Conservation (phyloP, 2,329 filamentous ascomycete species). For the Thermomyces lanuginosus region DNA sequence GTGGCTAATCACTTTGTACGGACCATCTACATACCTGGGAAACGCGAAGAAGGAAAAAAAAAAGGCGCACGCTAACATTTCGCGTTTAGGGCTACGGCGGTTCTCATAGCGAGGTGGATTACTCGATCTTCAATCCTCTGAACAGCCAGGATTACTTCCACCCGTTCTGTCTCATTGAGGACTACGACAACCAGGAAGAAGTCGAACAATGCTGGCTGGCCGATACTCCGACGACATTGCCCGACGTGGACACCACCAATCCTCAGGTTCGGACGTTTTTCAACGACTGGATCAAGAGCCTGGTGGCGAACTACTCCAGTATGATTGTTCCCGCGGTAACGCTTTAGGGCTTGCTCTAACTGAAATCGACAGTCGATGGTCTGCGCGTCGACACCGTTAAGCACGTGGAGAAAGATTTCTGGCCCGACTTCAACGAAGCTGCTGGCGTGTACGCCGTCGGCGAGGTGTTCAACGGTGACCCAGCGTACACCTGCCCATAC, state of each 20-base stretch:
- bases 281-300: constrained; percentile 41
- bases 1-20: constrained; percentile 40
- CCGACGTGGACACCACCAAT: constrained; percentile 44
- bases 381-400: constrained; percentile 37
- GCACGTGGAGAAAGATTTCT: constrained; percentile 33
- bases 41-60: neutral
- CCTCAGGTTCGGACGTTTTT: constrained; percentile 34
- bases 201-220: constrained; percentile 38
- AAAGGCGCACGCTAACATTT: no score
- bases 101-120: constrained; percentile 34
- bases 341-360: neutral
- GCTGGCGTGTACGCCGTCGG: constrained; percentile 34
- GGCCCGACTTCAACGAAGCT: constrained; percentile 24
- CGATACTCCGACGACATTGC: constrained; percentile 39
- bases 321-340: constrained; percentile 33
- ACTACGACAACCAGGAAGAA: constrained; percentile 37
- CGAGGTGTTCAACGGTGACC: constrained; percentile 30
- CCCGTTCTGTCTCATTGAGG: constrained; percentile 35
- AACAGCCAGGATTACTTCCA: constrained; percentile 45
- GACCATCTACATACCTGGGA: neutral
- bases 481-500: constrained; percentile 27
- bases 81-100: constrained; percentile 30
- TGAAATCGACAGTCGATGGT: constrained; percentile 28
- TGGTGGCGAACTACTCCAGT: constrained; percentile 46
- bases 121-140: constrained; percentile 37